Evolutionary conservation across 1,284 basidiomycete genomes (phyloP), one percentile per base, ranked within the genome.

Genomic region (Leccinum pseudoinsigne): DNA sequence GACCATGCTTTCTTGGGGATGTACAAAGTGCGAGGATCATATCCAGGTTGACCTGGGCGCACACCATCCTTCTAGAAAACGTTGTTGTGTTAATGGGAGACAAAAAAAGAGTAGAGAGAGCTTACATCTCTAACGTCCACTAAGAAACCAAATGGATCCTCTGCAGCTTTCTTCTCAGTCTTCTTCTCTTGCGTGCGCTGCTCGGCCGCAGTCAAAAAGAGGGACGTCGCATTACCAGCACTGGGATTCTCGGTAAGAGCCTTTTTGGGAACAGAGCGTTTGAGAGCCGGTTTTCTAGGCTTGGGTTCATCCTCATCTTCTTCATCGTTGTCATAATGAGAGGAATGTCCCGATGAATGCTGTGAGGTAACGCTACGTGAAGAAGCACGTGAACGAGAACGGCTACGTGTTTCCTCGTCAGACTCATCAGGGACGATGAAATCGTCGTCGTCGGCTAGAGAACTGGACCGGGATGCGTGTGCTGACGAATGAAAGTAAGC

Each of bases 21-120:
- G 73, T 85, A 87, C 55, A 99, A 78, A 0, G 97, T 98, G 63
- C 97, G 84, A 3, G 92, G 92, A 73, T 99, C 97, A 73, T 98
- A 98, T n/a, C 92, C 87, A 0, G 92, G 87, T 69, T 97, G 86
- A 42, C 85, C 88, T 14, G 94, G 93, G 55, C 85, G 82, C 64
- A 89, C 83, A 4, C 89, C 86, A 69, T 98, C 94, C 82, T 93
- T 96, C 89, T 95, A 72, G 42, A 56, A 58, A 36, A 16, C 10
- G 59, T 36, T n/a, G 67, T 16, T n/a, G 14, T 54, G 53, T 54
- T 11, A 12, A 0, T 11, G 26, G 9, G 7, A 31, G 28, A 31
- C 6, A 18, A n/a, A 26, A 26, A 28, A 50, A 50, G 63, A 34
- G 5, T 5, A 38, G 16, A 55, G 18, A 55, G 36, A 16, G 76